Percentiles rank a stretch among this genome's conserved stretches.
Conservation (phyloP, 2,329 filamentous ascomycete genomes). For the Alternaria brassicicola region DNA sequence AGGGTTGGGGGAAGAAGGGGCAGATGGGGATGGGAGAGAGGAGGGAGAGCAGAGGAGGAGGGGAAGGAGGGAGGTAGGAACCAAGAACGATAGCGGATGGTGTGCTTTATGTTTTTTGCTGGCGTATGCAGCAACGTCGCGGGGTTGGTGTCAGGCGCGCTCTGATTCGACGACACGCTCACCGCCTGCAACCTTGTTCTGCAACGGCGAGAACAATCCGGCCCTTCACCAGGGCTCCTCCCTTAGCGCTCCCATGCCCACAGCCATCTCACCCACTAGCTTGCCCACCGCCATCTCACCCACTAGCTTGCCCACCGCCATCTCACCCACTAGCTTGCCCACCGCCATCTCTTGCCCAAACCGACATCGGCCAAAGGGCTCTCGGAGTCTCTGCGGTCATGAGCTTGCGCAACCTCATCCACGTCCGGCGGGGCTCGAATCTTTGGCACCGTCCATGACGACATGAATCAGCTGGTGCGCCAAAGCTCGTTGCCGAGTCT, state of each 20-base stretch:
- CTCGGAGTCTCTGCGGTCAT: neutral
- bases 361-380: neutral
- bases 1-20: slow-evolving; percentile 12
- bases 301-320: too few relatives aligned
- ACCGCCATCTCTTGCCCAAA: too few relatives aligned
- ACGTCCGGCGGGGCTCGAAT: neutral
- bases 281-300: too few relatives aligned
- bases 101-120: slow-evolving; percentile 47
- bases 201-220: slow-evolving; percentile 1
- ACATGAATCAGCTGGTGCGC: slow-evolving; percentile 5
- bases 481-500: slow-evolving; percentile 1
- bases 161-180: slow-evolving; percentile 5
- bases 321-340: too few relatives aligned
- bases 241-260: neutral
- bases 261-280: too few relatives aligned
- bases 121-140: slow-evolving; percentile 13
- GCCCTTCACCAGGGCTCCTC: neutral
- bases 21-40: neutral
- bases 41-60: slow-evolving; percentile 13
- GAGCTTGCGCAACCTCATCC: neutral
- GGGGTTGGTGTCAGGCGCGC: slow-evolving; percentile 7
- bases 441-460: neutral
- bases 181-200: slow-evolving; percentile 8
- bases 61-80: neutral
- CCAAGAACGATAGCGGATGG: slow-evolving; percentile 30